Percentiles rank a stretch among this genome's conserved stretches.
phyloP scores from a whole-genome alignment of 768 basidiomycete species.

The Tulasnella sp. region DNA sequence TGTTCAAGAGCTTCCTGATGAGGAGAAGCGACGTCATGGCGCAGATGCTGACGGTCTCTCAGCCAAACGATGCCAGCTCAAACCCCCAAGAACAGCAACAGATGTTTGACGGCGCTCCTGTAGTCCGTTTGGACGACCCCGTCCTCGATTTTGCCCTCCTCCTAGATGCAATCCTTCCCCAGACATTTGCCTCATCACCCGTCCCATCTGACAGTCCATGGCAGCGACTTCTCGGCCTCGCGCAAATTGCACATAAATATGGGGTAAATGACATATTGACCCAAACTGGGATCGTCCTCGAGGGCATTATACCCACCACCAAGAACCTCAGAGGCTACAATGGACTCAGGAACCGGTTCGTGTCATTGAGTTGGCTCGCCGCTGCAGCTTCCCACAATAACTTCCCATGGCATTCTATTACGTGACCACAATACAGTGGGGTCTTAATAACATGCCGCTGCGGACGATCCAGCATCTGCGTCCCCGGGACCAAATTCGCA shows the following conservation, averaged over 20 bases:
- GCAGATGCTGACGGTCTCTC: too few relatives aligned
- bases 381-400: background rate
- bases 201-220: background rate
- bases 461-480: background rate
- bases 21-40: too few relatives aligned
- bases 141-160: background rate
- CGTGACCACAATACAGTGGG: background rate
- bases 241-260: background rate
- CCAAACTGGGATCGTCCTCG: background rate
- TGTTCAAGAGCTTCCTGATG: too few relatives aligned
- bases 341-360: background rate
- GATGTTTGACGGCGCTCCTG: background rate
- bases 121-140: background rate
- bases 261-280: background rate
- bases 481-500: background rate
- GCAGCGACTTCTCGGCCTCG: background rate
- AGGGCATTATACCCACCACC: background rate
- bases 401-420: background rate
- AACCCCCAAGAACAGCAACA: too few relatives aligned
- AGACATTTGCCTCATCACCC: background rate
- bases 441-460: background rate
- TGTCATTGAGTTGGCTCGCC: background rate
- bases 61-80: too few relatives aligned
- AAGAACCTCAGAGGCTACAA: background rate
- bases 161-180: background rate